Evolutionary conservation across 768 basidiomycete species (phyloP), one percentile per base, ranked within the genome.

Genomic region (Coprinopsis cinerea): DNA sequence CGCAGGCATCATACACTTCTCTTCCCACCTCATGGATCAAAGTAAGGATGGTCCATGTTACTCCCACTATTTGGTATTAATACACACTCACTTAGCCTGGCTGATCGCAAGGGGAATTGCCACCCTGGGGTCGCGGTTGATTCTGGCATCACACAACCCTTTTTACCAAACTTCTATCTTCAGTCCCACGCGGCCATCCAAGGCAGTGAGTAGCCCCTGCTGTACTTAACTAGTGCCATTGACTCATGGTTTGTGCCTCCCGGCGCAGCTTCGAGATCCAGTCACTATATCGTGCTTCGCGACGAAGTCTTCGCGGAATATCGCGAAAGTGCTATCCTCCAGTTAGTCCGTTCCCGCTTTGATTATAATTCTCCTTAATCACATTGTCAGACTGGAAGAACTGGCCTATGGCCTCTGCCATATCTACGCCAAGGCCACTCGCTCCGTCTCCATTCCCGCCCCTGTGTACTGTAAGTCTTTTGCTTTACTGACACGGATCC

Each of bases 161-260:
- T 66, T 0, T 67, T 71, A 22, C 64, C 57, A 1, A 77, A 83
- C 39, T 84, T 76, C 18, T 82, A 79, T 47, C 61, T 83, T 0
- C 80, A 78, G 49, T 75, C 75, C 0, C 82, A 84, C 37, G 68
- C 67, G 0, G 80, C 78, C 0, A 63, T 83, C 10, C 65, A 76
- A 45, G 82, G 77, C 50, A 79, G 77, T 78, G 55, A 60, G 74
- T 66, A n/a, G n/a, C n/a, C n/a, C n/a, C n/a, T n/a, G n/a, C n/a
- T n/a, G n/a, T n/a, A n/a, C n/a, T n/a, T n/a, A n/a, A n/a, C n/a
- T n/a, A n/a, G n/a, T n/a, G n/a, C n/a, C n/a, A n/a, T n/a, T n/a
- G n/a, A n/a, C n/a, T n/a, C n/a, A n/a, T n/a, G n/a, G n/a, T n/a
- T n/a, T n/a, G n/a, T n/a, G n/a, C n/a, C n/a, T n/a, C n/a, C n/a